Conservation (phyloP, 2,329 filamentous ascomycete species). For the Fusarium haematococcum region DNA sequence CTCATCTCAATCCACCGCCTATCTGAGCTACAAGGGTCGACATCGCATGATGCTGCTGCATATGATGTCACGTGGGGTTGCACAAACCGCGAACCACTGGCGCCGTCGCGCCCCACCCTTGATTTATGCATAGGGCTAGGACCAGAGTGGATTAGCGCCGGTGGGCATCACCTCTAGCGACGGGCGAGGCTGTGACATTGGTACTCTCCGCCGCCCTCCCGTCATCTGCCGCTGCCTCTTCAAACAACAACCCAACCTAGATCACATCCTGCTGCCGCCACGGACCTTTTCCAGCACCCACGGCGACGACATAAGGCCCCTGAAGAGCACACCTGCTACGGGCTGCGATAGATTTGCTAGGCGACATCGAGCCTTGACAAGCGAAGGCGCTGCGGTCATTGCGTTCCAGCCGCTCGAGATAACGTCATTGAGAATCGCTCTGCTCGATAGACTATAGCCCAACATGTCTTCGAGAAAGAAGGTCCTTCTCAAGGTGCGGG, state of each 20-base stretch:
- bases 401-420: slow-evolving; percentile 39
- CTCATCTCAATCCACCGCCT: slow-evolving; percentile 18
- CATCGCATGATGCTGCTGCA: slow-evolving; percentile 40
- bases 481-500: slow-evolving; percentile 84
- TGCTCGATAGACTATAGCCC: slow-evolving; percentile 41
- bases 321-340: not conserved
- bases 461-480: slow-evolving; percentile 87
- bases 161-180: slow-evolving; percentile 41
- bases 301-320: not conserved
- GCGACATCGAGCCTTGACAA: slow-evolving; percentile 13
- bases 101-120: slow-evolving; percentile 2
- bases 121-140: slow-evolving; percentile 46
- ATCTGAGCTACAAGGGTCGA: slow-evolving; percentile 10
- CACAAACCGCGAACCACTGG: slow-evolving; percentile 27
- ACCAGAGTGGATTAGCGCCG: slow-evolving; percentile 28
- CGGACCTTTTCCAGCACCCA: slow-evolving; percentile 1
- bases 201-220: slow-evolving; percentile 27
- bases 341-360: not conserved
- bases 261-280: slow-evolving; percentile 8
- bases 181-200: slow-evolving; percentile 46
- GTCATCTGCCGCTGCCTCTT: slow-evolving; percentile 39
- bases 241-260: slow-evolving; percentile 38
- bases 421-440: slow-evolving; percentile 47
- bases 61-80: slow-evolving; percentile 48
- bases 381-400: slow-evolving; percentile 31